Evolutionary conservation across 805 yeast genomes (phyloP), one percentile per base, ranked within the genome.

Genomic region (Cyberlindnera nakhonratchasimensis): DNA sequence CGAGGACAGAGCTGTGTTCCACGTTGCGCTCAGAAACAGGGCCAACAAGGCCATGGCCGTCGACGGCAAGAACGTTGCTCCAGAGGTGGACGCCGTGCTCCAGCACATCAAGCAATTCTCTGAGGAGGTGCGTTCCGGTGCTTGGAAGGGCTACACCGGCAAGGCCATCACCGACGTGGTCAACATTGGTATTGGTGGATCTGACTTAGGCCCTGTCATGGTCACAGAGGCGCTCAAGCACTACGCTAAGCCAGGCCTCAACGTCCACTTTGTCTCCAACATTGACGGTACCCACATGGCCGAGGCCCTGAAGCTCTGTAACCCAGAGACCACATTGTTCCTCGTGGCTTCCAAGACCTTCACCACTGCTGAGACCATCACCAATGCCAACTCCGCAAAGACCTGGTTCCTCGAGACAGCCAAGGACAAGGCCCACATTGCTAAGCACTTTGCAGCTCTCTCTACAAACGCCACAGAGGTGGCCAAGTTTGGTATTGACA

Each of bases 191-290:
- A 93, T 93, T 63, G 99, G 99, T 64, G 99, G 99, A 57, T 89
- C 97, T 22, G 99, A 93, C 69, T 77, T 93, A 58, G 99, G 99
- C 59, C 99, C 99, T 34, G 98, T 93, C 41, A 93, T 93, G 99
- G 98, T 93, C 58, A 88, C 97, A 49, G 98, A 93, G 73, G 97
- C 99, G 31, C 77, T 93, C 64, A 93, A 91, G 75, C 83, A 86
- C 54, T 93, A 91, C 69, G 70, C 84, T 47, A 77, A 85, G 55
- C 82, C 80, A 46, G 76, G 82, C 51, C 73, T 93, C 57, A 68
- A 73, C 51, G 95, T 80, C 39, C 95, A 91, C 71, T 93, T 90
- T 68, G 99, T 93, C 49, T 91, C 98, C 54, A 93, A 93, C 79
- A 91, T 93, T 62, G 99, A 93, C 65, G 99, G 99, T 65, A 93